Base-by-base conservation (phyloP, 2,329 filamentous ascomycete species). In the Neopestalotiopsis rosae region DNA sequence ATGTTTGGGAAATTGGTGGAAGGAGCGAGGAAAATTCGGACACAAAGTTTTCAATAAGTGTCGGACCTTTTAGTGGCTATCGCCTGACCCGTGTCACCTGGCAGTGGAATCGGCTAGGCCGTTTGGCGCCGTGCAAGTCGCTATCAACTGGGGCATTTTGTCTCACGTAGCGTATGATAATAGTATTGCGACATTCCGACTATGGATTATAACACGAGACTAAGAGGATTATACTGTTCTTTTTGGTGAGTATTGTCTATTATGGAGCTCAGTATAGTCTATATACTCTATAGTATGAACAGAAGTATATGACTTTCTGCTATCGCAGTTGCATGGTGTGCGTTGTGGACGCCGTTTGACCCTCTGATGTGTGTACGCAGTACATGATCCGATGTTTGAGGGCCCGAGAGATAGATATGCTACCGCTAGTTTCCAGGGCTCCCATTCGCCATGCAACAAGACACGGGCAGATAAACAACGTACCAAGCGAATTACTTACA, bases 141-240 rank as follows among this genome's bases (percentile, higher is more conserved):
- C 57, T 59, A 40, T 38, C 12, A 24, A 5, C 40, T 40, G 28
- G 57, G 13, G 28, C 13, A 32, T 1, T 56, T 56, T 5, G 14
- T 14, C 57, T 7, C n/a, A 59, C 28, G 57, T 38, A 34, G 59
- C 57, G 57, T 7, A 10, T 14, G 9, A 30, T 61, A 40, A 61
- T 61, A 61, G 30, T 61, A 61, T 61, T 61, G 59, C 59, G 59
- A 61, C 59, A 61, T 61, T 17, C 12, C 30, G 59, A n/a, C 32
- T 30, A 61, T 30, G 32, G 34, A 59, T 28, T 61, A 61, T 34
- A 61, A 34, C 34, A 34, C 17, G 17, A 52, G 45, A n/a, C 45
- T 52, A 52, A 17, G 45, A 20, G 45, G 7, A 17, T 52, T 52
- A 7, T n/a, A n/a, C 9, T n/a, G 7, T 6, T 52, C 45, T 17